These are phyloP conservation scores for Cryptosporidium tyzzeri DNA, from an alignment of 169 alveolate genomes.

Conservation along the genomic window DNA sequence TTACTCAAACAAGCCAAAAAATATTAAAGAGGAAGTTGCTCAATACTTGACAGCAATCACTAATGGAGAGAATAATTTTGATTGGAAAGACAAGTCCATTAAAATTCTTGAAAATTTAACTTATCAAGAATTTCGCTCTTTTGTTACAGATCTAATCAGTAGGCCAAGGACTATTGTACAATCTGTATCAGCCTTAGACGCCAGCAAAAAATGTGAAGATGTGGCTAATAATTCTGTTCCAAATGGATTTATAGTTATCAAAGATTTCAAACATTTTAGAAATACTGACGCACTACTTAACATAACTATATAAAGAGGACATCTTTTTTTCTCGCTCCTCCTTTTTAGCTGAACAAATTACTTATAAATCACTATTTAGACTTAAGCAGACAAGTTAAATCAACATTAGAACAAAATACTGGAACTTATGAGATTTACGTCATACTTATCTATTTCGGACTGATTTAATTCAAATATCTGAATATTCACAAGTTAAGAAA, in stretches of 20 bases:
- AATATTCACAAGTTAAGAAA: too few species aligned
- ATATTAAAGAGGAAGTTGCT: conserved; percentile 44
- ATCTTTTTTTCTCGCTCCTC: not conserved
- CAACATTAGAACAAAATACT: not conserved
- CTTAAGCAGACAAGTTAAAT: too few species aligned
- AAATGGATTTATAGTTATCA: conserved; percentile 8
- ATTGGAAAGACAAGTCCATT: conserved; percentile 47
- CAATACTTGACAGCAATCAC: conserved; percentile 34
- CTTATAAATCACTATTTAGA: not conserved
- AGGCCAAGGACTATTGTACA: conserved; percentile 49
- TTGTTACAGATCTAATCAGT: not conserved
- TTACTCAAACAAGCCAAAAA: conserved; percentile 50
- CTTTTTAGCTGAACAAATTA: too few species aligned
- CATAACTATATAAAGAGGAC: not conserved
- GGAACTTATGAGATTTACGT: not conserved
- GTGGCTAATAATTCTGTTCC: not conserved
- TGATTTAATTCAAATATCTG: not conserved
- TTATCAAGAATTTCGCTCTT: conserved; percentile 17
- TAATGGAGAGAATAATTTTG: conserved; percentile 39
- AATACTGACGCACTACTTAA: not conserved
- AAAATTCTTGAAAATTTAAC: conserved; percentile 18
- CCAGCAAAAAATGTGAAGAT: conserved; percentile 33
- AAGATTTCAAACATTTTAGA: conserved; percentile 10
- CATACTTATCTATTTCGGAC: too few species aligned
- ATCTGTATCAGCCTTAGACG: conserved; percentile 38